Conservation (phyloP, 176 grass and related monocot genomes). For the Sorghum bicolor region DNA sequence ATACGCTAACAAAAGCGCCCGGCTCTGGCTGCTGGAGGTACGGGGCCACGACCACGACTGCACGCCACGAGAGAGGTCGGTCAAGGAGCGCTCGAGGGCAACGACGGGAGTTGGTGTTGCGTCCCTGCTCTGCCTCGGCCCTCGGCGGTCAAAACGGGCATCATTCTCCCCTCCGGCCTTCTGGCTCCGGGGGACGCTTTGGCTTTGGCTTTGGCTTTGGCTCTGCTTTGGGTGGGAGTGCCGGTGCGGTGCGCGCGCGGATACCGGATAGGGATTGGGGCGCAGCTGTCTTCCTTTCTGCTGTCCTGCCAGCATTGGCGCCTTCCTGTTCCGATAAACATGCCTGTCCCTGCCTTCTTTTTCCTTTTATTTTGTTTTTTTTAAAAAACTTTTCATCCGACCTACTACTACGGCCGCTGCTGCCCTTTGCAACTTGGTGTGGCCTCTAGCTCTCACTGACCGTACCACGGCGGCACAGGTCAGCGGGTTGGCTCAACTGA, state of each 20-base stretch:
- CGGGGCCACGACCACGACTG: background rate
- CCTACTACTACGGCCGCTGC: no score
- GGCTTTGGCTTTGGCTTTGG: background rate
- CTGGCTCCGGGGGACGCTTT: background rate
- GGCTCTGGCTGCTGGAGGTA: background rate
- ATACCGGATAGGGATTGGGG: background rate
- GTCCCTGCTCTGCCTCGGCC: background rate
- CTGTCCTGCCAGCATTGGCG: slow-evolving; percentile 4
- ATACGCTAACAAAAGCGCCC: background rate
- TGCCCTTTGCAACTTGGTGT: no score
- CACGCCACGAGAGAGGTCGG: no score
- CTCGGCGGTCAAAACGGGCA: background rate
- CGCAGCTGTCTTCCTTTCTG: background rate
- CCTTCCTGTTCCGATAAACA: background rate
- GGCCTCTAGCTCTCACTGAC: no score
- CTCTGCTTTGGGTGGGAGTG: background rate
- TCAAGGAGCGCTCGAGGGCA: background rate
- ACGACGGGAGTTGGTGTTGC: background rate
- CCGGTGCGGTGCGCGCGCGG: background rate
- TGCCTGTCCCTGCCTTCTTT: background rate
- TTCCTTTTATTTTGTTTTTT: background rate
- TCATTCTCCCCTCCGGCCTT: background rate
- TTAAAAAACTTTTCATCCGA: background rate
- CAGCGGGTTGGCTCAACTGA: no score
- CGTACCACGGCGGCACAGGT: no score